Conservation (phyloP, 805 yeast genomes). For the Yamadazyma takamatsuzukensis region DNA sequence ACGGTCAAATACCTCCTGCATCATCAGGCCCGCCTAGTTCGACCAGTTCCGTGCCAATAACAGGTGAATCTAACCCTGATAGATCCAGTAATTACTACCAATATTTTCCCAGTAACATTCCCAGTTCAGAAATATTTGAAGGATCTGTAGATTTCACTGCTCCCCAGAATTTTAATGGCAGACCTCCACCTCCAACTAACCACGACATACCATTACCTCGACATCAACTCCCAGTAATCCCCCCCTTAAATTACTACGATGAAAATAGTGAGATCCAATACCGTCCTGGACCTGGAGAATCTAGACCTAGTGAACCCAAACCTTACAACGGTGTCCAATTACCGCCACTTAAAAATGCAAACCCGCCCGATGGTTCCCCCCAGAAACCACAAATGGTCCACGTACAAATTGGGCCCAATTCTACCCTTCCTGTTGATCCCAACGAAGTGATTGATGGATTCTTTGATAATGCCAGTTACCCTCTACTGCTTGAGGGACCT, state of each 20-base stretch:
- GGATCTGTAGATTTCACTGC: too few species aligned
- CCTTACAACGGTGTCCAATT: constrained; percentile 7
- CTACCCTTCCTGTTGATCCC: constrained; percentile 28
- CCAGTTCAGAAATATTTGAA: too few species aligned
- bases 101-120: too few species aligned
- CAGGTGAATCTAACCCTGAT: too few species aligned
- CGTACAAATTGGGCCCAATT: constrained; percentile 34
- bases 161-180: neutral
- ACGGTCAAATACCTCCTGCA: neutral
- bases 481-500: constrained; percentile 35
- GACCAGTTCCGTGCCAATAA: neutral
- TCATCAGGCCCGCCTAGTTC: too few species aligned
- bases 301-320: too few species aligned
- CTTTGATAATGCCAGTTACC: constrained; percentile 31
- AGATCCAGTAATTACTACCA: too few species aligned
- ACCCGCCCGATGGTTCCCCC: constrained; percentile 4
- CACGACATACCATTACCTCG: neutral
- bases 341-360: constrained; percentile 11
- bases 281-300: too few species aligned
- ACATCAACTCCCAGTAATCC: neutral
- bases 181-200: neutral
- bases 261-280: too few species aligned
- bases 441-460: constrained; percentile 27
- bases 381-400: too few species aligned
- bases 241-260: too few species aligned